A percentile compares a stretch with the other conserved stretches of the same genome.
These are phyloP conservation scores for Yamadazyma blattariae DNA, from an alignment of 1,139 yeast species.

Conservation along the genomic window DNA sequence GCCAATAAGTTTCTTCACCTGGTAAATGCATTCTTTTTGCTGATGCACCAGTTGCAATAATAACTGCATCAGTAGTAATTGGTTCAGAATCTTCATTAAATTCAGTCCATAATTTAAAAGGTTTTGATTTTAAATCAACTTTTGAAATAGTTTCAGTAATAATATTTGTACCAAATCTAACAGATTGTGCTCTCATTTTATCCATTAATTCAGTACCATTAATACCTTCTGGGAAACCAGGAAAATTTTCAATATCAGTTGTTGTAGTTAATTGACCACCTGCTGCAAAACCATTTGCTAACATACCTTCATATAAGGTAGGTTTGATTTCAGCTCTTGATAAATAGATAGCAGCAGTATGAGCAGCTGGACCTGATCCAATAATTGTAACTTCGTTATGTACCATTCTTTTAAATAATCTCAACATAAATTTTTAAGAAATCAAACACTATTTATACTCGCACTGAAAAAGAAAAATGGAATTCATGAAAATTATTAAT, in stretches of 20 bases:
- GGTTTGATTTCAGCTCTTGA: conserved; percentile 97
- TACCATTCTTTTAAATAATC: conserved; percentile 49
- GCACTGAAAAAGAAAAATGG: too few relatives aligned
- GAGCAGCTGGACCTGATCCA: conserved; percentile 99
- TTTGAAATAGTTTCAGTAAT: conserved; percentile 93
- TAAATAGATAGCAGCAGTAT: conserved; percentile 96
- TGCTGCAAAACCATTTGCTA: conserved; percentile 97
- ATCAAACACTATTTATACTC: too few relatives aligned
- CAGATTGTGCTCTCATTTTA: conserved; percentile 85
- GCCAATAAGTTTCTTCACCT: conserved; percentile 98
- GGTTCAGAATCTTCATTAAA: conserved; percentile 88
- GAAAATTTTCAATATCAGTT: conserved; percentile 96
- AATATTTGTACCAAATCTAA: conserved; percentile 85
- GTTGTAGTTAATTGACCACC: conserved; percentile 99
- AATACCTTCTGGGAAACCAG: conserved; percentile 96
- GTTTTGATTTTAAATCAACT: conserved; percentile 80
- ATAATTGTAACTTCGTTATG: conserved; percentile 89
- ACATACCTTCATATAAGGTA: conserved; percentile 88
- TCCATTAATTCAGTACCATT: conserved; percentile 89
- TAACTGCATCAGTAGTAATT: conserved; percentile 86
- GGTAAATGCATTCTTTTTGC: conserved; percentile 93
- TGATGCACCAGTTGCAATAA: conserved; percentile 95
- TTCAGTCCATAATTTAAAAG: conserved; percentile 97
- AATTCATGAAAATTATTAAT: conserved; percentile 7
- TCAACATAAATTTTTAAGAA: too few relatives aligned